These are phyloP conservation scores for Colletotrichum tamarilloi DNA, from an alignment of 2,329 filamentous ascomycete species.

Conservation along the genomic window DNA sequence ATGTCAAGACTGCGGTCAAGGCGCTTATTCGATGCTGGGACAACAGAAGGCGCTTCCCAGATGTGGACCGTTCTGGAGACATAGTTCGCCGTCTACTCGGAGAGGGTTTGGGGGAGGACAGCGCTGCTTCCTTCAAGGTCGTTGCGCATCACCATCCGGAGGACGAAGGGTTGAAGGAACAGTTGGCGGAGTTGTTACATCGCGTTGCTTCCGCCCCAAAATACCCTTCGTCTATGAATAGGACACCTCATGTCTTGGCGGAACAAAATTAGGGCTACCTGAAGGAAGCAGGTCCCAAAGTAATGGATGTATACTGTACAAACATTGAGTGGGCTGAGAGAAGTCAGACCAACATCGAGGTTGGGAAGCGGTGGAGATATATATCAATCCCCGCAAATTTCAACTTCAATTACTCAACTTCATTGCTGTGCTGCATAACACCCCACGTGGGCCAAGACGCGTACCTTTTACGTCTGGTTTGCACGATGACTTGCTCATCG, in stretches of 20 bases:
- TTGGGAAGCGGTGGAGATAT: not conserved
- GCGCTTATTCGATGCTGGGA: not conserved
- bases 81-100: not conserved
- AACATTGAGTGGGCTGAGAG: not conserved
- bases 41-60: not conserved
- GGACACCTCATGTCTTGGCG: no score
- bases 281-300: not conserved
- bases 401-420: not conserved
- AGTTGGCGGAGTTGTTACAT: not conserved
- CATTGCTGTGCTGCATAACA: not conserved
- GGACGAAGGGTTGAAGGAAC: not conserved
- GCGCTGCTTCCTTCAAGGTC: not conserved
- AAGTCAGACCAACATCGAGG: not conserved
- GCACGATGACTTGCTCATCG: not conserved
- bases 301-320: not conserved
- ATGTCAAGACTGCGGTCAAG: not conserved
- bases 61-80: not conserved
- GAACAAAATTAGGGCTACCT: not conserved
- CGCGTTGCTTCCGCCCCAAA: not conserved
- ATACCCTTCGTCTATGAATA: no score
- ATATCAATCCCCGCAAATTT: not conserved
- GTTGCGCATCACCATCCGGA: not conserved
- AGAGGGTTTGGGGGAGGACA: not conserved
- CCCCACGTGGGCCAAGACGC: not conserved
- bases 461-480: no score